These are phyloP conservation scores for Geranium incanum DNA, from an alignment of 441 rosid species.

Conservation along the genomic window DNA sequence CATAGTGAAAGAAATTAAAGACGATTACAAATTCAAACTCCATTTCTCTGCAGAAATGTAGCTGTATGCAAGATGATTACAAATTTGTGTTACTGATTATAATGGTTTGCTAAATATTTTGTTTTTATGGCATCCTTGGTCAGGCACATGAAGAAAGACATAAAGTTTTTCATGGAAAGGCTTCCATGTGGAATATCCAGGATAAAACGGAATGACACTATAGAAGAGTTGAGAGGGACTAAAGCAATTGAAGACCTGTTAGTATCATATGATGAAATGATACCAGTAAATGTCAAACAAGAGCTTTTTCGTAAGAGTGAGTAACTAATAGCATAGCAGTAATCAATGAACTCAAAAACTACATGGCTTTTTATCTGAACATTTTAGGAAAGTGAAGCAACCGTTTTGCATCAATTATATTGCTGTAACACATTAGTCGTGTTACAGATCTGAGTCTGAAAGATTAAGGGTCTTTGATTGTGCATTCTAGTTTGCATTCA, in stretches of 20 bases:
- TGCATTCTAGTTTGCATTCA: background rate
- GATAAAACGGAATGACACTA: constrained; percentile 36
- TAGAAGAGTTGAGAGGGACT: constrained; percentile 37
- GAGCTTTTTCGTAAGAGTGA: constrained; percentile 21
- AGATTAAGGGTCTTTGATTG: background rate
- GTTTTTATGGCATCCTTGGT: background rate
- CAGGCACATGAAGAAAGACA: constrained; percentile 40
- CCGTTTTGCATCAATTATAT: background rate
- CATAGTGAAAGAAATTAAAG: no score
- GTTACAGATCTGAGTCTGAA: background rate
- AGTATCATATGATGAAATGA: constrained; percentile 43
- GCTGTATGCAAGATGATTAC: background rate
- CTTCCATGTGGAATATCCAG: constrained; percentile 43
- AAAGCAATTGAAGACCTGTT: constrained; percentile 13
- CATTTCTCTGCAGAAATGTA: background rate
- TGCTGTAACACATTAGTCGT: background rate
- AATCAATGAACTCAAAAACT: background rate
- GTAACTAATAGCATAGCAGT: background rate
- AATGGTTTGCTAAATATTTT: background rate
- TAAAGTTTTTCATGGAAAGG: constrained; percentile 38
- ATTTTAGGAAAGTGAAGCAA: background rate
- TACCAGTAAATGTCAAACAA: constrained; percentile 27
- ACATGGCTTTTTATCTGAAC: background rate
- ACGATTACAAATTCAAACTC: background rate
- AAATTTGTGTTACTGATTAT: background rate